Percentiles rank a stretch among this genome's conserved stretches.
Evolutionary conservation across 371 early-diverging fungal species (phyloP).

Genomic region (Syncephalastrum sp.): DNA sequence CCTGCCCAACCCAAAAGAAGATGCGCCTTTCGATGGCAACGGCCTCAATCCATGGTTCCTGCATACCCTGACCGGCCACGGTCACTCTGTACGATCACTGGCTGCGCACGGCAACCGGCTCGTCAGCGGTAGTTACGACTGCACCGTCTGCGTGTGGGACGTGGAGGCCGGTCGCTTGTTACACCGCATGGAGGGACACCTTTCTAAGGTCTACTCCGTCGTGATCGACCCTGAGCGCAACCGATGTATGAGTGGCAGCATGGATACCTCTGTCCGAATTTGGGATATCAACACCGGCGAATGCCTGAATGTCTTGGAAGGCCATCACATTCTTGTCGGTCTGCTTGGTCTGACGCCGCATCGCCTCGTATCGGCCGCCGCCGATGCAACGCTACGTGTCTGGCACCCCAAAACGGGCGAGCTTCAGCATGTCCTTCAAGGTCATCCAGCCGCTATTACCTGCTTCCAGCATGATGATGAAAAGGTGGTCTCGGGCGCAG

Average conservation of each 20-base stretch:
- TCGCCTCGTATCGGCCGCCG: constrained; percentile 90
- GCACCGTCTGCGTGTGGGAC: constrained; percentile 94
- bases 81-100: constrained; percentile 91
- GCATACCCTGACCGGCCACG: constrained; percentile 86
- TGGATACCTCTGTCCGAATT: constrained; percentile 95
- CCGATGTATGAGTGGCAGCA: constrained; percentile 91
- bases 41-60: constrained; percentile 60
- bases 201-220: constrained; percentile 91
- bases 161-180: constrained; percentile 64
- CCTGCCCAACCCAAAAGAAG: constrained; percentile 76
- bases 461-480: constrained; percentile 90
- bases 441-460: constrained; percentile 87
- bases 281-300: constrained; percentile 93
- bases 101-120: constrained; percentile 86
- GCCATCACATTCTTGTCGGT: constrained; percentile 92
- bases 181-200: constrained; percentile 81
- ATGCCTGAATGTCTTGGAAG: constrained; percentile 68
- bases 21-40: constrained; percentile 45
- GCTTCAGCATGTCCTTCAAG: constrained; percentile 66
- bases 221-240: constrained; percentile 79
- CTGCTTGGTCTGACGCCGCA: constrained; percentile 82
- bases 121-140: constrained; percentile 97
- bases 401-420: constrained; percentile 86
- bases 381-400: constrained; percentile 91
- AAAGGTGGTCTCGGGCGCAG: constrained; percentile 91